A percentile compares a stretch with the other conserved stretches of the same genome.
Evolutionary conservation across 352 stramenopile genomes (phyloP).

Genomic region (Pythium monospermum): DNA sequence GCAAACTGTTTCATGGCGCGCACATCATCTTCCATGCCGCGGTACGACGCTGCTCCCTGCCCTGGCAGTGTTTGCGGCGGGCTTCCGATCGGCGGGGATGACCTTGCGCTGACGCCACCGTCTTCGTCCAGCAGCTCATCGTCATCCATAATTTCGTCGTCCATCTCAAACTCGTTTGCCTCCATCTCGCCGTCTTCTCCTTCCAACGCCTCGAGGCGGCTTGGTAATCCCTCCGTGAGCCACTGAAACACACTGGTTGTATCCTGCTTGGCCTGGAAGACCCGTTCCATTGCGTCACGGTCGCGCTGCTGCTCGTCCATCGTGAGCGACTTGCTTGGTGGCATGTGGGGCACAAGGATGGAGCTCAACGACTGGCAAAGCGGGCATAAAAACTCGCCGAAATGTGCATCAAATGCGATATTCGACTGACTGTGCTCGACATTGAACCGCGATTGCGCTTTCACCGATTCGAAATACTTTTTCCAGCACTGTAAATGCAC

Average conservation of each 20-base stretch:
- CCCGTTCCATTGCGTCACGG: conserved; percentile 59
- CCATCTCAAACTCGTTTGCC: conserved; percentile 24
- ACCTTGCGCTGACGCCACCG: not conserved
- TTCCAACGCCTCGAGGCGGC: conserved; percentile 34
- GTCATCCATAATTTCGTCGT: conserved; percentile 27
- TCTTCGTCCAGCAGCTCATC: conserved; percentile 11
- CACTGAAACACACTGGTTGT: conserved; percentile 58
- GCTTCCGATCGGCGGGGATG: conserved; percentile 2
- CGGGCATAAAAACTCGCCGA: conserved; percentile 87
- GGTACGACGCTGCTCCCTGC: no score
- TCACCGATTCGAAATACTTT: conserved; percentile 87
- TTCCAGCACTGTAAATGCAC: conserved; percentile 87
- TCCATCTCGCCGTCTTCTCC: conserved; percentile 30
- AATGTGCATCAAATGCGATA: conserved; percentile 81
- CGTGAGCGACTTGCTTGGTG: conserved; percentile 48
- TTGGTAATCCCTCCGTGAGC: conserved; percentile 46
- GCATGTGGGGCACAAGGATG: conserved; percentile 83
- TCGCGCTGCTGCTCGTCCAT: conserved; percentile 48
- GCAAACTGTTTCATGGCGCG: conserved; percentile 78
- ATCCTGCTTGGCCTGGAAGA: conserved; percentile 74
- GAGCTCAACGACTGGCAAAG: conserved; percentile 89
- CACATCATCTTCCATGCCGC: conserved; percentile 36
- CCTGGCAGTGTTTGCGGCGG: no score
- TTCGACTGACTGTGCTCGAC: conserved; percentile 71
- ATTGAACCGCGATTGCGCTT: conserved; percentile 61